Base-by-base conservation (phyloP, 257 asterid species). In the Anisodus acutangulus region DNA sequence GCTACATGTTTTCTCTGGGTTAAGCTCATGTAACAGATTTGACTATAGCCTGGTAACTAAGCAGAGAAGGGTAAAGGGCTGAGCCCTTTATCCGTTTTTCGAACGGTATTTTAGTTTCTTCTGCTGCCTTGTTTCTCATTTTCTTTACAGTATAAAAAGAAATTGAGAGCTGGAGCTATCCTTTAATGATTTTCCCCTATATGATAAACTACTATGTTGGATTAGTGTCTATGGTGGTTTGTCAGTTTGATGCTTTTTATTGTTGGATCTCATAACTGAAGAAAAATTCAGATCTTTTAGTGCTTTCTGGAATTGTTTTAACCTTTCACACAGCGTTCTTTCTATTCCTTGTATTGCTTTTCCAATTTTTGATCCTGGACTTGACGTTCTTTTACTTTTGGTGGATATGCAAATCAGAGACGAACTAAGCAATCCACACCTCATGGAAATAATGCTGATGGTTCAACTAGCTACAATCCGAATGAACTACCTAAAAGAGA, bases 391-490 rank as follows among this genome's bases (percentile, higher is more conserved):
- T 5, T 64, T 47, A 76, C 22, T 81, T 69, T 71, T 43, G 84
- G 43, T 85, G 55, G 82, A 64, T 84, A 82, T 87, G 78, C 85
- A 78, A 68, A 57, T 72, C 84, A 97, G 98, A 93, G 91, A 85
- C 93, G 92, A 87, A 86, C 80, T 59, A 92, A 80, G 88, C 95
- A 81, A 85, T 89, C 92, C 19, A 89, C 74, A 81, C 76, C 87
- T 17, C 89, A 83, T 82, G 45, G 89, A 78, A 90, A 86, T 85
- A 86, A 71, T 37, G 67, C 66, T n/a, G 93, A 84, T 55, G 88
- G 89, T 84, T 91, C 92, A 67, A 86, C 86, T 89, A 82, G 84
- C 74, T 47, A 88, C 80, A 85, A 80, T 86, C 92, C 88, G 87
- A 82, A 82, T 58, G 86, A 86, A 83, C 92, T 89, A 83, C 69